Percentiles rank a stretch among this genome's conserved stretches.
phyloP scores from a whole-genome alignment of 345 rosid species.

The Barbarea vulgaris region DNA sequence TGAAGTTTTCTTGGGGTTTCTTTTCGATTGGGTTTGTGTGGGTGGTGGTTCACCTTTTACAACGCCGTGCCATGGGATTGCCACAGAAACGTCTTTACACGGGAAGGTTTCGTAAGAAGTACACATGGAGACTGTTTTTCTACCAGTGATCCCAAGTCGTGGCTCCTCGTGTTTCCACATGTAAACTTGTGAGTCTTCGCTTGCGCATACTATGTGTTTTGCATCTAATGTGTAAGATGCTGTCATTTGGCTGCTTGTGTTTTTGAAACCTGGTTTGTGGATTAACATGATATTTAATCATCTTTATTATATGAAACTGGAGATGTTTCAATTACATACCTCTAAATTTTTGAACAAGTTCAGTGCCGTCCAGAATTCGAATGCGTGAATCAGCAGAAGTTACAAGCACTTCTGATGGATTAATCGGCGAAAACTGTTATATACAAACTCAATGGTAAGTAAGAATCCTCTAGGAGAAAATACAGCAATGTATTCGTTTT shows the following conservation, averaged over 20 bases:
- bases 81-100: constrained; percentile 85
- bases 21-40: constrained; percentile 47
- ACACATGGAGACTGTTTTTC: constrained; percentile 46
- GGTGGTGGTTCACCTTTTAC: constrained; percentile 73
- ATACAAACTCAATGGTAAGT: constrained; percentile 18
- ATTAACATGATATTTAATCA: neutral
- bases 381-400: constrained; percentile 91
- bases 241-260: constrained; percentile 80
- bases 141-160: constrained; percentile 45
- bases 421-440: constrained; percentile 68
- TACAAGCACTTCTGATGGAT: constrained; percentile 79
- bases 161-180: constrained; percentile 72
- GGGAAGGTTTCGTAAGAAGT: constrained; percentile 68
- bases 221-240: constrained; percentile 81
- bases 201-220: constrained; percentile 68
- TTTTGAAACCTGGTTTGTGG: constrained; percentile 63
- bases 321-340: constrained; percentile 44
- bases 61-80: constrained; percentile 79
- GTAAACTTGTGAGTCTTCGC: constrained; percentile 88
- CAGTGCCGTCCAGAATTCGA: constrained; percentile 68
- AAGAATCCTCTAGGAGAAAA: neutral
- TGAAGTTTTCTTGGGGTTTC: constrained; percentile 47
- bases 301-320: neutral
- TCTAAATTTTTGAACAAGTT: constrained; percentile 66
- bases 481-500: neutral